A percentile compares a stretch with the other conserved stretches of the same genome.
These are phyloP conservation scores for Quercus parvula DNA, from an alignment of 306 rosid species.

Conservation along the genomic window DNA sequence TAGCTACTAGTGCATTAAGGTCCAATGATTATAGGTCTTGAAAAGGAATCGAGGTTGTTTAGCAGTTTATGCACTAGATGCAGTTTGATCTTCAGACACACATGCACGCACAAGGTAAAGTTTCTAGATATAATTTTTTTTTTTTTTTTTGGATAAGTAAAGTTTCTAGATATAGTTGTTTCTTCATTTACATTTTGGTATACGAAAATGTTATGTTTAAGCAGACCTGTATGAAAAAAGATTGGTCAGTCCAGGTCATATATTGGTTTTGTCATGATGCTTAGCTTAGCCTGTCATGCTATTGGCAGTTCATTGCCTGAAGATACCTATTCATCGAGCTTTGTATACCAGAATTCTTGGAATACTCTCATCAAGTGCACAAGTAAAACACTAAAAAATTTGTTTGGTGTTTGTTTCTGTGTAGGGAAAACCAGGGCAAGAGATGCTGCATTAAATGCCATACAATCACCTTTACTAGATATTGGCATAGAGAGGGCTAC, in stretches of 20 bases:
- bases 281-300: not conserved
- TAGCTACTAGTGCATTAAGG: not conserved
- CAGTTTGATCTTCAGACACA: not conserved
- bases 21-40: not conserved
- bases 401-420: constrained; percentile 24
- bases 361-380: constrained; percentile 2
- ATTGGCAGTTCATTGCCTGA: not conserved
- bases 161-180: not conserved
- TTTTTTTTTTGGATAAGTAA: not conserved
- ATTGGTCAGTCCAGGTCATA: not conserved
- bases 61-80: not conserved
- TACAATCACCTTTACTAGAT: constrained; percentile 94
- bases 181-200: not conserved
- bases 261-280: not conserved
- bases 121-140: not conserved
- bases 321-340: not conserved
- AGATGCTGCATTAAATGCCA: constrained; percentile 98
- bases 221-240: not conserved
- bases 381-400: constrained; percentile 9
- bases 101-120: not conserved
- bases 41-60: not conserved
- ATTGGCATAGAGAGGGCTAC: constrained; percentile 99
- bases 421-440: constrained; percentile 98
- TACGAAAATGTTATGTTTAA: not conserved
- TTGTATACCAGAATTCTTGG: constrained; percentile 9